Percentiles rank a stretch among this genome's conserved stretches.
These are phyloP conservation scores for Pseudogymnoascus sp. DNA, from an alignment of 2,329 filamentous ascomycete species.

Conservation along the genomic window DNA sequence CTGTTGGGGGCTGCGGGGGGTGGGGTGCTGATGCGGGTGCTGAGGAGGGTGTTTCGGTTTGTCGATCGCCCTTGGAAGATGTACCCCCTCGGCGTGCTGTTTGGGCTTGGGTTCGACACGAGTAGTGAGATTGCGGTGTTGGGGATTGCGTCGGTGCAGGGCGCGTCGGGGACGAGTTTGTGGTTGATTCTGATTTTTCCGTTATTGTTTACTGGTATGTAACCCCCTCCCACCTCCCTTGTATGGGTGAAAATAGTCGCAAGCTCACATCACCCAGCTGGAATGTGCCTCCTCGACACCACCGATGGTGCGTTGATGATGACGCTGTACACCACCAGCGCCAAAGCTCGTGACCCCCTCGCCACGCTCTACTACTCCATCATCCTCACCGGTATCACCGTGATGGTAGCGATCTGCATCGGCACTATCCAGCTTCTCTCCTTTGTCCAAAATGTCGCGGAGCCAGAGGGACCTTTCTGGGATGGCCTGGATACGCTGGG, in stretches of 20 bases:
- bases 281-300: conserved; percentile 93
- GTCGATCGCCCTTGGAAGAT: conserved; percentile 84
- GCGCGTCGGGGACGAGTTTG: conserved; percentile 75
- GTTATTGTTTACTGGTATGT: conserved; percentile 71
- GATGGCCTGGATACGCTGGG: conserved; percentile 70
- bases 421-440: conserved; percentile 78
- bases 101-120: conserved; percentile 90
- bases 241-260: neutral
- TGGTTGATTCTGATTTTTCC: conserved; percentile 95
- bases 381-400: conserved; percentile 29
- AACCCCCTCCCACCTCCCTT: neutral
- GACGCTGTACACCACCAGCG: conserved; percentile 75
- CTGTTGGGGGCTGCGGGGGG: conserved; percentile 65
- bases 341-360: conserved; percentile 73
- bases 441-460: conserved; percentile 67
- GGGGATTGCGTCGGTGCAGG: conserved; percentile 83
- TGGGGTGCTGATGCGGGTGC: conserved; percentile 64
- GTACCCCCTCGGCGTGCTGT: conserved; percentile 84
- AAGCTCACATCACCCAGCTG: conserved; percentile 44
- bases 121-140: conserved; percentile 89
- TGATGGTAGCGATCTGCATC: conserved; percentile 51
- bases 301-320: conserved; percentile 93
- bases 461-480: conserved; percentile 77
- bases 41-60: conserved; percentile 70
- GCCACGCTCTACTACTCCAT: conserved; percentile 86